Base-by-base conservation (phyloP, 2,329 filamentous ascomycete genomes). In the Saccharata proteae region DNA sequence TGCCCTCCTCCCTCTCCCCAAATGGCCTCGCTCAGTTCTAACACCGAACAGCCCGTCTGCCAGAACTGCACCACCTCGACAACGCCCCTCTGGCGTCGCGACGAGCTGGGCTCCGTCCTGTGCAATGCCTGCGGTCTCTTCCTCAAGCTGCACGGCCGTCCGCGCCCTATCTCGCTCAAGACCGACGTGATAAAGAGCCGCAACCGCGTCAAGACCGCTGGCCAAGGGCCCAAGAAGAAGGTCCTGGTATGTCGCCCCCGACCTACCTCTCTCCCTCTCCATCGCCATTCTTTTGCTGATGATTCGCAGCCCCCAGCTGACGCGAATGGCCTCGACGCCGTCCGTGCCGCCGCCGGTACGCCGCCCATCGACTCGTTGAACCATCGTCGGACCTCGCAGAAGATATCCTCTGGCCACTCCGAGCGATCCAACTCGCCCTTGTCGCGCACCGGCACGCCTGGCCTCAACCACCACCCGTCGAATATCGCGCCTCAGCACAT, bases 131-230 rank as follows among this genome's bases (percentile, higher is more conserved):
- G 90, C 60, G 90, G 90, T 38, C 71, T 98, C 35, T 98, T 96
- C 59, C 71, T 96, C 49, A 98, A 98, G 69, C 71, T 98, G 44
- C 90, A 98, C 55, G 86, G 86, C 41, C 80, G 86, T 16, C 76
- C 90, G 38, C 78, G 90, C 35, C 90, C 90, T 44, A 94, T 93
- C 55, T 93, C 83, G 46, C 71, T 98, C 47, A 98, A 98, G 69
- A 96, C 90, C 29, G 90, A 98, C 65, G 88, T 96, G 44, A 98
- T 98, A 65, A 98, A 98, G 68, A 94, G 86, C 65, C 84, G 90
- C 49, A 98, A 98, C 61, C 77, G 90, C 42, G 88, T 96, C 46
- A 96, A 96, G 68, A 90, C 85, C 32, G 74, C 80, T 6, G 82
- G 65, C 3, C 71, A 86, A 47, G 72, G 81, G 40, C 75, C 77